Evolutionary conservation across 805 yeast genomes (phyloP), one percentile per base, ranked within the genome.

Genomic region (Saccharomycopsis capsularis): DNA sequence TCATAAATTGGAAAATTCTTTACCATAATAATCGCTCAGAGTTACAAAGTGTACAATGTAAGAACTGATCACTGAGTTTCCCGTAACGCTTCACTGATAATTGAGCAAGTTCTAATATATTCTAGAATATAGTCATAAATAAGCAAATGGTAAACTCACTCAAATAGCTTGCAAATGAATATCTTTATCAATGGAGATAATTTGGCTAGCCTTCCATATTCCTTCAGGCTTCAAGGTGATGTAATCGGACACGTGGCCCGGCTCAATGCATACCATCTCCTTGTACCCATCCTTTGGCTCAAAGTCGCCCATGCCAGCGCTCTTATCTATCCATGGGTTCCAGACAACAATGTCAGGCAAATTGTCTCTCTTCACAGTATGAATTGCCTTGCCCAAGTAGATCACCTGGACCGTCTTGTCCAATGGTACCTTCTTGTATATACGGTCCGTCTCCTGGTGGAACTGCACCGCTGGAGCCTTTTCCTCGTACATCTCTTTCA

Each of bases 291-390:
- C 65, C 63, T 85, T 87, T 44, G 98, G 99, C 58, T 73, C 76
- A 60, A 91, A 93, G 67, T 93, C 99, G 38, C 71, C 81, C 91
- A 93, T 86, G 1, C 83, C 81, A 22, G 68, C 71, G n/a, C 93
- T 78, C 64, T 85, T 86, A 49, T 83, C 75, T 56, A 77, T 71
- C 99, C 98, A 93, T 34, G 99, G 99, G 66, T 93, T 93, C 99
- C 99, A 93, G 48, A 93, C 97, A 43, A 93, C 98, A 32, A 75
- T 68, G 55, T 79, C 85, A 30, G 71, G 74, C 38, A 86, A 69
- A 58, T 82, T 82, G 15, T 67, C 68, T 60, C 95, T 74, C 47
- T 76, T 70, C 32, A 91, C 65, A 38, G 85, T 80, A 62, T 82
- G 83, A 43, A 79, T 63, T 5, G 87, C 90, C 55, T 78, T 74